Evolutionary conservation across 1,284 basidiomycete genomes (phyloP).

Genomic region (Leccinum olivaceoglutinosum): DNA sequence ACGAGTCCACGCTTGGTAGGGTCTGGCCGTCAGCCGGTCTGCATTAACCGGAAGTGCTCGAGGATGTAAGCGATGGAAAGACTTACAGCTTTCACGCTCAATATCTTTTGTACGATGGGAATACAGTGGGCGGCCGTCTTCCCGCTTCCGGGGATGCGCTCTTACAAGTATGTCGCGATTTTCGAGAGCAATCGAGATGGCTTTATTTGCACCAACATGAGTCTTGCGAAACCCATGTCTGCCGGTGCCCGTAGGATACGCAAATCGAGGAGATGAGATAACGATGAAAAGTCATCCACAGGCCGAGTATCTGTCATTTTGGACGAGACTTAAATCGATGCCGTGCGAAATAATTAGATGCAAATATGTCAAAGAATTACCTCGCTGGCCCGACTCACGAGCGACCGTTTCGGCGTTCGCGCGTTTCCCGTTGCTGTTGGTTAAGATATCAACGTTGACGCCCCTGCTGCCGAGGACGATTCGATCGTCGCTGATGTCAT

Average conservation of each 20-base stretch:
- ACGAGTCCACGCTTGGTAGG: constrained; percentile 36
- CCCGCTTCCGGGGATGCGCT: constrained; percentile 89
- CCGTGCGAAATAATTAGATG: background rate
- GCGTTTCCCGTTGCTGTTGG: too few relatives aligned
- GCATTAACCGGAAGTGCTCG: background rate
- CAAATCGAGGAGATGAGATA: constrained; percentile 71
- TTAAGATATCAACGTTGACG: too few relatives aligned
- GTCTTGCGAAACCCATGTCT: constrained; percentile 76
- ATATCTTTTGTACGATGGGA: constrained; percentile 85
- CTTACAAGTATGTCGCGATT: constrained; percentile 90
- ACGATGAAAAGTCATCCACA: constrained; percentile 56
- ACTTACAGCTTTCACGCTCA: constrained; percentile 77
- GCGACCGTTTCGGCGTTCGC: too few relatives aligned
- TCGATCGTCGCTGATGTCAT: too few relatives aligned
- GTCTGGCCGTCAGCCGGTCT: constrained; percentile 18
- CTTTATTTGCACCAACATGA: constrained; percentile 80
- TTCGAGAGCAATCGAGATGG: constrained; percentile 85
- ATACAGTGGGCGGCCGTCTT: constrained; percentile 97
- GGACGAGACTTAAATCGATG: background rate
- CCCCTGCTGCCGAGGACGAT: too few relatives aligned
- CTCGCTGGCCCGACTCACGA: too few relatives aligned
- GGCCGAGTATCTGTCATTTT: constrained; percentile 12
- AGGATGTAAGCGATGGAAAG: constrained; percentile 17
- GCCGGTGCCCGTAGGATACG: constrained; percentile 76
- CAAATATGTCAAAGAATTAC: too few relatives aligned